phyloP scores from a whole-genome alignment of 2,329 filamentous ascomycete genomes.

The Colletotrichum sidae region DNA sequence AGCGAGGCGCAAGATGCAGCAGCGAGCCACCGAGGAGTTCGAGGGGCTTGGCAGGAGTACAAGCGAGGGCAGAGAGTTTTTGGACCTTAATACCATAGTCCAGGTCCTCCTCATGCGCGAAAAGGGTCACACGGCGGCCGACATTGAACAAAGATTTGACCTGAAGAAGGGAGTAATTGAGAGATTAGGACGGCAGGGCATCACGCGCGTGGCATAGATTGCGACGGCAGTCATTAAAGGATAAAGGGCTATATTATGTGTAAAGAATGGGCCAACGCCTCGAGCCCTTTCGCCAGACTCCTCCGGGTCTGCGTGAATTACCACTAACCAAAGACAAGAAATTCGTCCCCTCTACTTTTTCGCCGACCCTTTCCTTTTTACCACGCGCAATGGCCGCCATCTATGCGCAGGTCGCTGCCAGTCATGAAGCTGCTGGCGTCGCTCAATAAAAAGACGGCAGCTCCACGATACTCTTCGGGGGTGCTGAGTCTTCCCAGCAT shows the following conservation, averaged over 20 bases:
- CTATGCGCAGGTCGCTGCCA: slow-evolving; percentile 73
- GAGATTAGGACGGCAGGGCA: slow-evolving; percentile 55
- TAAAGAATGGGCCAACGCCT: slow-evolving; percentile 14
- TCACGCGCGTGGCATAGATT: slow-evolving; percentile 39
- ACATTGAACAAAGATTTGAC: slow-evolving; percentile 60
- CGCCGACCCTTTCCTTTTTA: slow-evolving; percentile 44
- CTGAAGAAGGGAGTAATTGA: slow-evolving; percentile 59
- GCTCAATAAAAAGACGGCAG: slow-evolving; percentile 62
- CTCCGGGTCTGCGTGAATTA: slow-evolving; percentile 20
- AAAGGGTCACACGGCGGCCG: slow-evolving; percentile 49
- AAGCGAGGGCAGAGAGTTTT: slow-evolving; percentile 55
- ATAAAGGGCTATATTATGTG: slow-evolving; percentile 27
- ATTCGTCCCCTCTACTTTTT: slow-evolving; percentile 11
- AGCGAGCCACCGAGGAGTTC: slow-evolving; percentile 57
- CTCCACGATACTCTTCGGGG: slow-evolving; percentile 78
- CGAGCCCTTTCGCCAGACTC: slow-evolving; percentile 21
- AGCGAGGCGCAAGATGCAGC: slow-evolving; percentile 58
- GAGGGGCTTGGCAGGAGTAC: slow-evolving; percentile 50
- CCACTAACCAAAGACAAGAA: slow-evolving; percentile 16
- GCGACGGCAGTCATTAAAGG: not conserved
- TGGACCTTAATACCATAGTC: slow-evolving; percentile 60
- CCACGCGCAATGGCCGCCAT: slow-evolving; percentile 76
- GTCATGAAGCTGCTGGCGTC: slow-evolving; percentile 56
- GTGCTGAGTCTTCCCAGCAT: slow-evolving; percentile 80
- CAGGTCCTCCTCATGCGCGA: slow-evolving; percentile 59